A percentile compares a stretch with the other conserved stretches of the same genome.
Evolutionary conservation across 768 basidiomycete species (phyloP).

Genomic region (Lentinula edodes): DNA sequence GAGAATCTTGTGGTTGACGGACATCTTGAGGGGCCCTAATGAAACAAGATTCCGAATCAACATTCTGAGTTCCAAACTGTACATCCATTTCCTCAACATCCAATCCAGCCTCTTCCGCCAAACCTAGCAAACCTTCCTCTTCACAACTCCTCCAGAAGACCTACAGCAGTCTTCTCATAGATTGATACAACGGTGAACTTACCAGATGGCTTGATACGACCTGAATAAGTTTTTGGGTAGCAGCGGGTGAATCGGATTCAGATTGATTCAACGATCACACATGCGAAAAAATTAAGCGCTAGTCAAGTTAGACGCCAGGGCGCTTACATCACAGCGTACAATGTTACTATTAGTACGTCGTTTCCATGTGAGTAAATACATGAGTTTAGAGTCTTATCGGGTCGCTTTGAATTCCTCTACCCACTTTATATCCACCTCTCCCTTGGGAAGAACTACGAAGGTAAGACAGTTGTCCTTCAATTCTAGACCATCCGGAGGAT

Average conservation of each 20-base stretch:
- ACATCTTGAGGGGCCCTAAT: conserved; percentile 57
- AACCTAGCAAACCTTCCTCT: conserved; percentile 15
- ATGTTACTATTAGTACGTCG: neutral
- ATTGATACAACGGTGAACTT: conserved; percentile 31
- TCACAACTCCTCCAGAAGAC: conserved; percentile 15
- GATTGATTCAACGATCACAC: neutral
- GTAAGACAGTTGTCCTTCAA: conserved; percentile 78
- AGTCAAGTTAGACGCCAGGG: neutral
- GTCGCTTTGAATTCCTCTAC: conserved; percentile 77
- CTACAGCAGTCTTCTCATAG: conserved; percentile 15
- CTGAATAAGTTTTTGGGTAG: neutral
- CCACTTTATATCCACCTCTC: conserved; percentile 76
- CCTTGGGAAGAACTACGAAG: conserved; percentile 75
- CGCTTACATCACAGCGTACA: neutral
- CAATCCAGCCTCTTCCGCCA: conserved; percentile 53
- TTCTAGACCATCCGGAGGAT: conserved; percentile 72
- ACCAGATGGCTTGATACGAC: conserved; percentile 53
- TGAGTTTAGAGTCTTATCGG: conserved; percentile 12
- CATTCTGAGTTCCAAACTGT: neutral
- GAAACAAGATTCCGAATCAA: conserved; percentile 12
- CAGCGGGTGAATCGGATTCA: neutral
- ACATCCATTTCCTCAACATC: conserved; percentile 18
- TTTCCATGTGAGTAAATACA: neutral
- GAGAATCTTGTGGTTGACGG: conserved; percentile 81
- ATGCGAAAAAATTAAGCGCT: neutral